A percentile compares a stretch with the other conserved stretches of the same genome.
phyloP scores from a whole-genome alignment of 2,329 filamentous ascomycete genomes.

The Epichloe coenophiala region DNA sequence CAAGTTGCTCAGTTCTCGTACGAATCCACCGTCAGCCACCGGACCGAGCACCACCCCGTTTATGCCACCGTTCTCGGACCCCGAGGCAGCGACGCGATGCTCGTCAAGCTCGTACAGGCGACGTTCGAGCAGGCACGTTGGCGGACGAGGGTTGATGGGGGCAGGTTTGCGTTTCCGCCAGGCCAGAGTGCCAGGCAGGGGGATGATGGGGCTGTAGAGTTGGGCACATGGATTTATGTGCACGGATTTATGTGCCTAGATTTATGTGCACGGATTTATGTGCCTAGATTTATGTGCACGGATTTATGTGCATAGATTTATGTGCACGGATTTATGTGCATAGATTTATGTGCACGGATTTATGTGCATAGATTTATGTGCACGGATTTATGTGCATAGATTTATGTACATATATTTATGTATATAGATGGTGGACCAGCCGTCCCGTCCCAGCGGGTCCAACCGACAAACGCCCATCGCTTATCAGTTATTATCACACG shows the following conservation, averaged over 20 bases:
- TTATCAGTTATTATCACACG: background rate
- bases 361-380: no score
- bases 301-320: no score
- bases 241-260: no score
- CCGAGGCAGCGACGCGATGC: conserved; percentile 12
- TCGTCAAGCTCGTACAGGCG: conserved; percentile 16
- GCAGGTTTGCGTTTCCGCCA: conserved; percentile 17
- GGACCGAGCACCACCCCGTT: conserved; percentile 17
- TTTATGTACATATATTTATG: background rate
- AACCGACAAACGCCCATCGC: background rate
- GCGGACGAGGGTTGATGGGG: conserved; percentile 15
- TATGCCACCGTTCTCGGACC: conserved; percentile 18
- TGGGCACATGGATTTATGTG: no score
- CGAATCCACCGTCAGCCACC: conserved; percentile 15
- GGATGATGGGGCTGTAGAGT: conserved; percentile 3
- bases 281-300: no score
- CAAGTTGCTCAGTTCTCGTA: conserved; percentile 20
- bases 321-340: no score
- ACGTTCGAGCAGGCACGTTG: conserved; percentile 15
- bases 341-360: no score
- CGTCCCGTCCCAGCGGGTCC: background rate
- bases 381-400: no score
- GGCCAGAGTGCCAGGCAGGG: conserved; percentile 6
- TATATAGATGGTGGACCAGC: background rate
- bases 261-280: no score